Conservation (phyloP, 2,329 filamentous ascomycete genomes). For the Penicillium aurantiogriseum region DNA sequence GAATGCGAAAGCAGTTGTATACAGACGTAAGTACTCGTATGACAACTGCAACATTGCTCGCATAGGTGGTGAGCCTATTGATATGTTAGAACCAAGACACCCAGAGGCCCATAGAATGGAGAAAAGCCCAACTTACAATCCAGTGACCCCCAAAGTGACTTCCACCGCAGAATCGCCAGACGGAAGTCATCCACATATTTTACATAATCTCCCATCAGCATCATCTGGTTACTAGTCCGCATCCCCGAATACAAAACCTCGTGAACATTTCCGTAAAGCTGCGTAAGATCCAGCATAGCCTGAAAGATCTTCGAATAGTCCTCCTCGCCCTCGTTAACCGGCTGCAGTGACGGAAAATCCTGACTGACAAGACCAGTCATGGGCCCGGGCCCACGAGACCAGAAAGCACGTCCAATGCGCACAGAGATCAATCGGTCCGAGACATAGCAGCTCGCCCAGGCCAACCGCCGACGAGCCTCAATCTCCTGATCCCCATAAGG, state of each 20-base stretch:
- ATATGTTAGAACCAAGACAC: constrained; percentile 11
- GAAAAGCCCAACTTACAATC: constrained; percentile 50
- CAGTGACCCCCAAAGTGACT: constrained; percentile 65
- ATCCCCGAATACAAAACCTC: constrained; percentile 72
- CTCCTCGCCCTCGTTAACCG: constrained; percentile 58
- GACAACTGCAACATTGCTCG: constrained; percentile 68
- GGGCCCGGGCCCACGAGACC: constrained; percentile 68
- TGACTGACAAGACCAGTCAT: constrained; percentile 63
- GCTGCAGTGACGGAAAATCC: constrained; percentile 66
- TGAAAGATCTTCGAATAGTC: constrained; percentile 69
- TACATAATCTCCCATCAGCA: constrained; percentile 69
- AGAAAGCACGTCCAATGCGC: constrained; percentile 69
- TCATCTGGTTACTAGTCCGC: constrained; percentile 66
- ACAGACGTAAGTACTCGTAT: constrained; percentile 70
- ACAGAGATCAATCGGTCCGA: constrained; percentile 69
- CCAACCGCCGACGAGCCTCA: constrained; percentile 63
- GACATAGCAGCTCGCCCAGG: constrained; percentile 69
- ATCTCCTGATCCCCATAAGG: constrained; percentile 58
- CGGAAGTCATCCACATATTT: constrained; percentile 74
- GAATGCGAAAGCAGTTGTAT: constrained; percentile 74
- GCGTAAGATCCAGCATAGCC: constrained; percentile 67
- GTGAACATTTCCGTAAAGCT: constrained; percentile 71
- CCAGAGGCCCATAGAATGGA: not conserved
- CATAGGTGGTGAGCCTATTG: constrained; percentile 60
- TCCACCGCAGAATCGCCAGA: constrained; percentile 67